Percentiles rank a stretch among this genome's conserved stretches.
Conservation (phyloP, 1,139 yeast species). For the Eremothecium gossypii region DNA sequence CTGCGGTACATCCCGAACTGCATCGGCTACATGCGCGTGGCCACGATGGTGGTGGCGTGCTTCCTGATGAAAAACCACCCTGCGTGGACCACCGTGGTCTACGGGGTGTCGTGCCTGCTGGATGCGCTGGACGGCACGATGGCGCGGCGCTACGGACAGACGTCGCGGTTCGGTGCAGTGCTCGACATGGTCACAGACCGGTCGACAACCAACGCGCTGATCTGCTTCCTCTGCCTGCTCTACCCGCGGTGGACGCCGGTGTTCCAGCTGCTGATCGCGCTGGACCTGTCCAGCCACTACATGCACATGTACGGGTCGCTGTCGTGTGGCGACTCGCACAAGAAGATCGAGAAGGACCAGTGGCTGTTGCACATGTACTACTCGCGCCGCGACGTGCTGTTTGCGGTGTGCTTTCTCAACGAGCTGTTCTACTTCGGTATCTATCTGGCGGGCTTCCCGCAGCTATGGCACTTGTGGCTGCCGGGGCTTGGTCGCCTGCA, state of each 20-base stretch:
- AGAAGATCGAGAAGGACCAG: conserved; percentile 65
- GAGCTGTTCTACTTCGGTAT: conserved; percentile 88
- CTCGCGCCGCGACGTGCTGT: conserved; percentile 73
- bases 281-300: conserved; percentile 92
- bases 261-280: conserved; percentile 80
- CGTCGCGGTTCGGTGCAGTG: conserved; percentile 91
- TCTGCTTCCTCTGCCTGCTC: conserved; percentile 72
- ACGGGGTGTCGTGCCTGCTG: conserved; percentile 79
- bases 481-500: conserved; percentile 35
- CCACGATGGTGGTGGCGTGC: conserved; percentile 73
- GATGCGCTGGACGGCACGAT: conserved; percentile 98
- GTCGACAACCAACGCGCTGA: conserved; percentile 87
- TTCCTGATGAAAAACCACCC: conserved; percentile 80
- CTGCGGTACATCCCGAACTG: conserved; percentile 80
- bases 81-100: conserved; percentile 60
- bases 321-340: conserved; percentile 76
- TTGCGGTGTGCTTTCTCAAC: conserved; percentile 83
- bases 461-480: conserved; percentile 27
- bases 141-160: conserved; percentile 82
- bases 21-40: conserved; percentile 78
- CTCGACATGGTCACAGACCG: conserved; percentile 98
- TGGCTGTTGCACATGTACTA: conserved; percentile 76
- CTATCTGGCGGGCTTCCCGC: conserved; percentile 54
- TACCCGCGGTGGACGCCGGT: conserved; percentile 53
- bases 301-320: conserved; percentile 98